Evolutionary conservation across 225 moss, liverwort and hornwort species (phyloP).

Genomic region (Thuidium tamariscinum): DNA sequence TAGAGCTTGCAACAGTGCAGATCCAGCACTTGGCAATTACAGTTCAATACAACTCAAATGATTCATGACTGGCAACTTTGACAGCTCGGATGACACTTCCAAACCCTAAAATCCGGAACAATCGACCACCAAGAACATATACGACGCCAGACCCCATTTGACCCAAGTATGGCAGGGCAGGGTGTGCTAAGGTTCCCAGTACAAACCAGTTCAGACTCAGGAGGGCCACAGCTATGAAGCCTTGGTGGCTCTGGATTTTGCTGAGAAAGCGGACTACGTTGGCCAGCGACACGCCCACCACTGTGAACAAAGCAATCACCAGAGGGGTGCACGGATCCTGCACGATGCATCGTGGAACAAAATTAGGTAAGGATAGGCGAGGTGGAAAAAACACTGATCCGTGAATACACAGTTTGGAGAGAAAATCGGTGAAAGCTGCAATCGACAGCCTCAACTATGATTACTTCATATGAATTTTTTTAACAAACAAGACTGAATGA

Average conservation of each 20-base stretch:
- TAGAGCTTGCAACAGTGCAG: not conserved
- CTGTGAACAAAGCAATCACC: constrained; percentile 46
- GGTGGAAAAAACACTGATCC: not conserved
- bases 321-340: constrained; percentile 69
- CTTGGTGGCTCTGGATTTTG: constrained; percentile 36
- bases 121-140: constrained; percentile 8
- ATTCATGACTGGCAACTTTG: constrained; percentile 1
- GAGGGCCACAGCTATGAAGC: constrained; percentile 44
- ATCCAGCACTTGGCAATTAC: not conserved
- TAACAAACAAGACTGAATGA: not conserved
- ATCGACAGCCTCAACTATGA: not conserved
- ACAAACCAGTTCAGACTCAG: constrained; percentile 74
- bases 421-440: not conserved
- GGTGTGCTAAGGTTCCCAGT: constrained; percentile 52
- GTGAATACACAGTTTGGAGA: not conserved
- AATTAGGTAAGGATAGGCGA: not conserved
- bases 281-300: constrained; percentile 59
- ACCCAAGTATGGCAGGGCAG: constrained; percentile 46
- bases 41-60: constrained; percentile 13
- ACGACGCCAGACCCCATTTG: constrained; percentile 9
- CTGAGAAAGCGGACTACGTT: constrained; percentile 47
- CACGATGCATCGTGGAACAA: not conserved
- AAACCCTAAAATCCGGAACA: constrained; percentile 11
- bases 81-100: constrained; percentile 8
- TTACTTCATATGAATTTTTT: not conserved